phyloP scores from a whole-genome alignment of 495 filamentous ascomycete genomes.

The Hypoxylon lienhwacheense region DNA sequence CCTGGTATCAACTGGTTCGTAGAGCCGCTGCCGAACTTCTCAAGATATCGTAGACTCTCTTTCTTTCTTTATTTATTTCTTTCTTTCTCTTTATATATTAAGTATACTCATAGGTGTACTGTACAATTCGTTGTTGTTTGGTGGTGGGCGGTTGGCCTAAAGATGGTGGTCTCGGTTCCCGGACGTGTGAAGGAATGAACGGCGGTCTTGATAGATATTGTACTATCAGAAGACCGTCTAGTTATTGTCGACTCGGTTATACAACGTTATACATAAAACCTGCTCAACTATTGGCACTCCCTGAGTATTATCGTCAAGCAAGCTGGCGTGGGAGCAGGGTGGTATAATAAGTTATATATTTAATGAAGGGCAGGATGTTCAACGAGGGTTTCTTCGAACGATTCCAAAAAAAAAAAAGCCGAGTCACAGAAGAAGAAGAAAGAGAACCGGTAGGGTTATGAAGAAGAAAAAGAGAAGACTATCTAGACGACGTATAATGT shows the following conservation, averaged over 20 bases:
- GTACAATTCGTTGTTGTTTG: constrained; percentile 41
- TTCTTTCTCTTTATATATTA: constrained; percentile 49
- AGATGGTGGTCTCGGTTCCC: constrained; percentile 52
- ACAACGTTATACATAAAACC: constrained; percentile 48
- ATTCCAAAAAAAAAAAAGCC: constrained; percentile 50
- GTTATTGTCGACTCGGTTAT: constrained; percentile 44
- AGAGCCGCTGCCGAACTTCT: constrained; percentile 4
- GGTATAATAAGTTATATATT: constrained; percentile 33
- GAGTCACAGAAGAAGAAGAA: constrained; percentile 53
- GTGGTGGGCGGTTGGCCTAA: constrained; percentile 53
- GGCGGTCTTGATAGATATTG: constrained; percentile 45
- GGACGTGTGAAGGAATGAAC: constrained; percentile 50
- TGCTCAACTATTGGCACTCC: constrained; percentile 32
- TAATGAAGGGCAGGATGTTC: constrained; percentile 53
- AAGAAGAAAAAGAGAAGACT: constrained; percentile 54
- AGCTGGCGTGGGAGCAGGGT: constrained; percentile 17
- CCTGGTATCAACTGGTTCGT: constrained; percentile 21
- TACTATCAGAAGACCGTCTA: constrained; percentile 44
- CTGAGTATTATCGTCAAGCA: constrained; percentile 33
- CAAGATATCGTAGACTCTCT: constrained; percentile 25
- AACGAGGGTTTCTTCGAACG: constrained; percentile 30
- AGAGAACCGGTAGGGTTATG: constrained; percentile 54
- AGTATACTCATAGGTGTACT: constrained; percentile 49
- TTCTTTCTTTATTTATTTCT: too few relatives aligned
- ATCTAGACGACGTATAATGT: constrained; percentile 53